Percentiles rank a stretch among this genome's conserved stretches.
These are phyloP conservation scores for Cyberlindnera meyerae DNA, from an alignment of 805 yeast genomes.

Conservation along the genomic window DNA sequence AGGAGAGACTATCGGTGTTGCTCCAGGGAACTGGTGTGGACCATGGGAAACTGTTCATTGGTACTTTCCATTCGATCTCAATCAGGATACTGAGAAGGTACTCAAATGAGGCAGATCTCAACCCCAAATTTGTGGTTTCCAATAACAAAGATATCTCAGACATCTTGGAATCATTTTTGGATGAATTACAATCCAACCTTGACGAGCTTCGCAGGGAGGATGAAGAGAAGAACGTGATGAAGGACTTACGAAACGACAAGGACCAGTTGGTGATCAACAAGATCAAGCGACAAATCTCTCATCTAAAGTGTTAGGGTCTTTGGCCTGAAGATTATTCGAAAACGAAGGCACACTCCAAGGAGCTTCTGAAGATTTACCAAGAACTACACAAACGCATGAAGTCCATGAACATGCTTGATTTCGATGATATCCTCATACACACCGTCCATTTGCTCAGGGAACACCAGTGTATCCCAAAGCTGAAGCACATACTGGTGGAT, in stretches of 20 bases:
- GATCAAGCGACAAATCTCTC: conserved; percentile 37
- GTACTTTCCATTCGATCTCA: conserved; percentile 89
- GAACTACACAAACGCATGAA: conserved; percentile 48
- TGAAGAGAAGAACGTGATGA: not conserved
- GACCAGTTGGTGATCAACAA: conserved; percentile 7
- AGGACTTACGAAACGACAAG: conserved; percentile 11
- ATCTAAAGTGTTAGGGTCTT: conserved; percentile 49
- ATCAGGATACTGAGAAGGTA: conserved; percentile 49
- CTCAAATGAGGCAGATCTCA: conserved; percentile 46
- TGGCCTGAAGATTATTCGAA: conserved; percentile 36
- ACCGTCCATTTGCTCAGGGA: conserved; percentile 45
- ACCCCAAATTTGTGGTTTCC: conserved; percentile 45
- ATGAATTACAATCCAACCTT: conserved; percentile 4
- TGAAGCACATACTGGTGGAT: conserved; percentile 78
- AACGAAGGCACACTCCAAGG: conserved; percentile 26
- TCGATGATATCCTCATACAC: conserved; percentile 72
- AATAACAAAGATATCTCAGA: conserved; percentile 57
- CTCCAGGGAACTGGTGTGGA: conserved; percentile 31
- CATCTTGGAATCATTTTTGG: conserved; percentile 37
- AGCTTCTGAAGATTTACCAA: conserved; percentile 39
- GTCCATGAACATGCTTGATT: conserved; percentile 52
- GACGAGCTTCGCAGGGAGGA: conserved; percentile 3
- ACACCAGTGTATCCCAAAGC: conserved; percentile 17
- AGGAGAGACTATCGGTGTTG: conserved; percentile 45
- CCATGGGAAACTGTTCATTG: conserved; percentile 52